Evolutionary conservation across 352 stramenopile species (phyloP), one percentile per base, ranked within the genome.

Genomic region (Globisporangium perplexum): DNA sequence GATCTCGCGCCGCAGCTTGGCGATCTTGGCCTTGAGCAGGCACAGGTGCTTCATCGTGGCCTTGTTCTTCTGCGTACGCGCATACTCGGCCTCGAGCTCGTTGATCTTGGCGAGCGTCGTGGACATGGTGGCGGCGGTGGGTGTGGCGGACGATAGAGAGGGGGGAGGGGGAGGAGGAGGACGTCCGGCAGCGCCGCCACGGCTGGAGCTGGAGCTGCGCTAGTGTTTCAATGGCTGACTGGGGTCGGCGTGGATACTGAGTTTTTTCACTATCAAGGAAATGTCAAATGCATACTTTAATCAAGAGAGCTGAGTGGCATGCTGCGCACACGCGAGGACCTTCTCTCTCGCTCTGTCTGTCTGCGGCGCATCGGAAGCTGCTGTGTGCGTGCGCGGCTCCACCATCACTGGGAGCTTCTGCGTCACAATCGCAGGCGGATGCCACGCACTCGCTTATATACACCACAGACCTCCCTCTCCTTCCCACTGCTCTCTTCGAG

Each of bases 21-120:
- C 94, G 61, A 99, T 95, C 68, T 98, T 98, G 56, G 95, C 96
- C 77, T 99, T 99, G 48, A 99, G 81, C 50, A 98, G 84, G 63
- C 96, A 97, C 64, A 99, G 71, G 55, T 99, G 97, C 79, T 98
- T 98, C 77, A 98, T 98, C 1, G 97, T 99, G 43, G 97, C 97
- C 79, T 99, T 99, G 75, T 99, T 99, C 82, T 99, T 99, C 84
- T 99, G 97, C 66, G 96, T 99, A 58, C 96, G 80, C 48, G 90
- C 83, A 81, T 99, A 98, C 81, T 99, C 84, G 44, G 67, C 48
- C 65, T 95, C 82, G 48, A 95, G 68, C 66, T 93, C 82, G 51
- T 82, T 69, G 77, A 95, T 95, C 62, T 83, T 85, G 55, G 59
- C 55, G 66, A 90, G 79, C 1, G 81, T 61, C 50, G 84, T 76